phyloP scores from a whole-genome alignment of 2,329 filamentous ascomycete genomes.

The Aureobasidium pullulans region DNA sequence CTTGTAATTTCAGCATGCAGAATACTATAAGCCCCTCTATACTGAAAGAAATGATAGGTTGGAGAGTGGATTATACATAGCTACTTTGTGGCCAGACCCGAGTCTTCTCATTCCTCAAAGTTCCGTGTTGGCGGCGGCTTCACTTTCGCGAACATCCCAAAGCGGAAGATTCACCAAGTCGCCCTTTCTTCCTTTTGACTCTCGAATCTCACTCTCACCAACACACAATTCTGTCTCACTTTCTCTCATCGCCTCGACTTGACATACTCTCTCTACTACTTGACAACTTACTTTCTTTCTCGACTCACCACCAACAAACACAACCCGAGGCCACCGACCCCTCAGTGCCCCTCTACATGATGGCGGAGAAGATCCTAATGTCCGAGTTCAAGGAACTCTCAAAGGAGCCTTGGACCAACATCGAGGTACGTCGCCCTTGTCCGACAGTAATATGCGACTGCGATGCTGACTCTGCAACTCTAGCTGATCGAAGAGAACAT shows the following conservation, averaged over 20 bases:
- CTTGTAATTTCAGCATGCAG: neutral
- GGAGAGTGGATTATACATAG: neutral
- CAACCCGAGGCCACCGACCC: neutral
- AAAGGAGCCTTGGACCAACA: conserved; percentile 90
- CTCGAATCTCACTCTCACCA: neutral
- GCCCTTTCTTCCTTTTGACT: conserved; percentile 3
- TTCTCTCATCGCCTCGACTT: neutral
- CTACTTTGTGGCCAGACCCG: neutral
- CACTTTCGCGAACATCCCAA: conserved; percentile 5
- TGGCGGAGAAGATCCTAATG: conserved; percentile 77
- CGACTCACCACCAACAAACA: neutral
- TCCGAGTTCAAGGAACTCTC: conserved; percentile 74
- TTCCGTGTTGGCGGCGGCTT: neutral
- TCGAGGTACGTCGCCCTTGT: conserved; percentile 53
- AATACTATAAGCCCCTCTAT: neutral
- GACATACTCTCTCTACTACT: neutral
- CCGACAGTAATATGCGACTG: neutral
- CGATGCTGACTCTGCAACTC: conserved; percentile 19
- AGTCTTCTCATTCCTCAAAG: neutral
- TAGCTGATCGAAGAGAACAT: conserved; percentile 75
- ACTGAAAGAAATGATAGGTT: neutral
- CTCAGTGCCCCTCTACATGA: conserved; percentile 16
- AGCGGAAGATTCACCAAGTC: conserved; percentile 5
- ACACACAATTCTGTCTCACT: neutral
- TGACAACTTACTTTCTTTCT: neutral